A percentile compares a stretch with the other conserved stretches of the same genome.
phyloP scores from a whole-genome alignment of 1,139 yeast genomes.

The Magnusiomyces suaveolens region DNA sequence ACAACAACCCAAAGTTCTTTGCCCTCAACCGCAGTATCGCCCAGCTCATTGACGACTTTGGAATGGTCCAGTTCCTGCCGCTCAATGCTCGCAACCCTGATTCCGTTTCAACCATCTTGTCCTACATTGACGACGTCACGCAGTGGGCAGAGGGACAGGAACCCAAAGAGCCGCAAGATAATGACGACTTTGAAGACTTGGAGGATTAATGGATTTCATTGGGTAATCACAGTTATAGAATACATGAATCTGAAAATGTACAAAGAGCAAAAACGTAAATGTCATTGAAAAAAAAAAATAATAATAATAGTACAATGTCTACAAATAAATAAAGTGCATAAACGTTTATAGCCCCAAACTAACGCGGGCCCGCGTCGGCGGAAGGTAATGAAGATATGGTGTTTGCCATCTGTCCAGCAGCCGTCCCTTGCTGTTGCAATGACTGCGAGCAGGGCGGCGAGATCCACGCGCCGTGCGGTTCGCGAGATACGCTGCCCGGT shows the following conservation, averaged over 20 bases:
- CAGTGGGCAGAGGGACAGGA: slow-evolving; percentile 97
- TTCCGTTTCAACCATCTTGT: slow-evolving; percentile 70
- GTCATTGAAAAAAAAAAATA: no score
- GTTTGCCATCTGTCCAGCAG: no score
- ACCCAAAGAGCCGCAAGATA: slow-evolving; percentile 90
- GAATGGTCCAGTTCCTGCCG: slow-evolving; percentile 96
- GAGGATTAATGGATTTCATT: not conserved
- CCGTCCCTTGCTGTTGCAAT: no score
- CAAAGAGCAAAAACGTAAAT: no score
- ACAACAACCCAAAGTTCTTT: slow-evolving; percentile 59
- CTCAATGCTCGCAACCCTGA: slow-evolving; percentile 75
- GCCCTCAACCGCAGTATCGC: slow-evolving; percentile 75
- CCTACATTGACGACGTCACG: slow-evolving; percentile 91
- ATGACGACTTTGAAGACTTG: slow-evolving; percentile 44
- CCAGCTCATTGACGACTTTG: slow-evolving; percentile 78
- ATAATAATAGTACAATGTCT: no score
- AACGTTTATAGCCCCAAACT: no score
- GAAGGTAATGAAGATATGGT: not conserved
- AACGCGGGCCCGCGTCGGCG: no score
- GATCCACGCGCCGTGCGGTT: not conserved
- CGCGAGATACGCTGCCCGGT: not conserved
- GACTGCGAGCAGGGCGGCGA: not conserved
- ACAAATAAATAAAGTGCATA: no score
- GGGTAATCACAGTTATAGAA: no score
- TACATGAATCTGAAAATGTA: not conserved